Conservation (phyloP, 805 yeast species). For the Starmerella lactis-condensi region DNA sequence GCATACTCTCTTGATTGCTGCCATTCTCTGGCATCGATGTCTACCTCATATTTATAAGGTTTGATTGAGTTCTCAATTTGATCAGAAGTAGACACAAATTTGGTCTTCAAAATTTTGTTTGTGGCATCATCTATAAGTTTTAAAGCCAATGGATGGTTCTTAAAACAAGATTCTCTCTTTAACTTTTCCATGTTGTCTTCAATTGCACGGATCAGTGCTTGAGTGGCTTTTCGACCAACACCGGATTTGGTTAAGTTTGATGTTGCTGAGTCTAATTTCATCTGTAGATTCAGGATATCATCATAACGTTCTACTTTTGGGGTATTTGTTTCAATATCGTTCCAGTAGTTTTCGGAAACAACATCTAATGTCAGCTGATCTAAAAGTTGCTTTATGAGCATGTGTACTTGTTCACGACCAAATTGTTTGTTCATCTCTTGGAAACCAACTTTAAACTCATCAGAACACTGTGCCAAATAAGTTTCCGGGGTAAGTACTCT, state of each 20-base stretch:
- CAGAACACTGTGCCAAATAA: slow-evolving; percentile 80
- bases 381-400: slow-evolving; percentile 59
- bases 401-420: slow-evolving; percentile 63
- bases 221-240: slow-evolving; percentile 76
- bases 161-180: slow-evolving; percentile 53
- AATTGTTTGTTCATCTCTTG: slow-evolving; percentile 73
- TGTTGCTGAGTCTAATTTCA: slow-evolving; percentile 67
- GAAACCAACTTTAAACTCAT: slow-evolving; percentile 62
- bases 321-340: slow-evolving; percentile 30
- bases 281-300: slow-evolving; percentile 72
- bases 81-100: slow-evolving; percentile 84
- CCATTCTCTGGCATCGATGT: slow-evolving; percentile 94
- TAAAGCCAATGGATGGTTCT: slow-evolving; percentile 72
- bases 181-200: slow-evolving; percentile 59
- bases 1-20: slow-evolving; percentile 60
- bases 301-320: slow-evolving; percentile 30
- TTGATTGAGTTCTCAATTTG: slow-evolving; percentile 97
- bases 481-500: slow-evolving; percentile 85
- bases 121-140: slow-evolving; percentile 75
- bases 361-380: slow-evolving; percentile 81
- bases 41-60: slow-evolving; percentile 94
- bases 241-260: slow-evolving; percentile 80
- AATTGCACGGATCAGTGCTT: slow-evolving; percentile 62
- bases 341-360: slow-evolving; percentile 86
- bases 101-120: slow-evolving; percentile 49